These are phyloP conservation scores for Paraleonurus japonicus DNA, from an alignment of 257 asterid species.

Conservation along the genomic window DNA sequence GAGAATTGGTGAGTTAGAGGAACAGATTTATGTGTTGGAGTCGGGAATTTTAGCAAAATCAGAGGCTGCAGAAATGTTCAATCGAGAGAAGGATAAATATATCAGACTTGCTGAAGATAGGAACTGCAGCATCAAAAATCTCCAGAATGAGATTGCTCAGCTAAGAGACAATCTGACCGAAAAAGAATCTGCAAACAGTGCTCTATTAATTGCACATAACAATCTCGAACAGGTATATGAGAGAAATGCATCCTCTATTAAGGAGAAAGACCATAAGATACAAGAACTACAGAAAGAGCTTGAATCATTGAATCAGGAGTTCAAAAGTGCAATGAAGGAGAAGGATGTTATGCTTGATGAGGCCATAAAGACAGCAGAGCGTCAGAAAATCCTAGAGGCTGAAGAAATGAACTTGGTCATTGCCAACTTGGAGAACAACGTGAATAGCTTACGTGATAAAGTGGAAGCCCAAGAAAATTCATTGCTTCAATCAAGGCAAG, in stretches of 20 bases:
- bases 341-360: constrained; percentile 26
- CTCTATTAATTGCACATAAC: constrained; percentile 20
- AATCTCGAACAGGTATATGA: constrained; percentile 22
- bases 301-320: constrained; percentile 30
- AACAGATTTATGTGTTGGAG: constrained; percentile 25
- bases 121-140: constrained; percentile 23
- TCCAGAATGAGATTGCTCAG: constrained; percentile 34
- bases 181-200: constrained; percentile 25
- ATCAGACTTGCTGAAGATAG: constrained; percentile 36
- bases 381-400: constrained; percentile 25
- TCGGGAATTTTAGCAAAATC: constrained; percentile 19
- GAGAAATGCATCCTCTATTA: constrained; percentile 9
- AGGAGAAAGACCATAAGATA: constrained; percentile 31
- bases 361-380: constrained; percentile 30
- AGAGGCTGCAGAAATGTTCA: constrained; percentile 30
- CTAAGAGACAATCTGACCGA: constrained; percentile 30
- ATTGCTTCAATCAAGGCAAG: constrained; percentile 22
- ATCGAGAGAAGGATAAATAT: constrained; percentile 32
- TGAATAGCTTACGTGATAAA: constrained; percentile 19
- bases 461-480: constrained; percentile 32
- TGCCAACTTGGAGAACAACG: constrained; percentile 35
- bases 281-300: constrained; percentile 29
- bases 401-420: constrained; percentile 27
- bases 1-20: constrained; percentile 29
- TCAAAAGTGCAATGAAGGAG: constrained; percentile 22